Conservation (phyloP, 129 eudicot genomes). For the Lactuca sativa region DNA sequence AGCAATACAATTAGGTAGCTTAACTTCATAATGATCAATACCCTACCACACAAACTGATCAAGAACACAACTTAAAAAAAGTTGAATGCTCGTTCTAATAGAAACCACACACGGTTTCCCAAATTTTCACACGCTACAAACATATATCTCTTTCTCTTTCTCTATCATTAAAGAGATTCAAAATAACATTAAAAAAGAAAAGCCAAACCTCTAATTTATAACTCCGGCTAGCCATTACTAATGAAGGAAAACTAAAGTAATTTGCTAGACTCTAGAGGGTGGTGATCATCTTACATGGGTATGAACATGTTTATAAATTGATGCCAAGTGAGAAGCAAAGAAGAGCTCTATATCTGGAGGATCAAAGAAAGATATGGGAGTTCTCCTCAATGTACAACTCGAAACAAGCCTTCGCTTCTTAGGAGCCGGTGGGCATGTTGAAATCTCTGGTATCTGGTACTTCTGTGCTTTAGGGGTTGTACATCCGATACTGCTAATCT, state of each 20-base stretch:
- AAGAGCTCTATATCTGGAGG: constrained; percentile 77
- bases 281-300: constrained; percentile 43
- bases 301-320: constrained; percentile 40
- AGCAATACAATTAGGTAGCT: constrained; percentile 36
- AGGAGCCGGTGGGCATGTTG: constrained; percentile 88
- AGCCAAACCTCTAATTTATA: constrained; percentile 28
- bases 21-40: constrained; percentile 30
- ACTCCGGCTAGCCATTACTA: constrained; percentile 12
- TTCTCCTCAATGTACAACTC: constrained; percentile 44
- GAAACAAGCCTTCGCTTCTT: constrained; percentile 47
- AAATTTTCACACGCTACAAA: constrained; percentile 34
- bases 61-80: constrained; percentile 22
- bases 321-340: constrained; percentile 53
- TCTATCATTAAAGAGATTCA: constrained; percentile 30
- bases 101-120: constrained; percentile 25
- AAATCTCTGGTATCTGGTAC: constrained; percentile 61
- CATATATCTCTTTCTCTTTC: constrained; percentile 19
- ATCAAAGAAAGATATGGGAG: constrained; percentile 57
- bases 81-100: constrained; percentile 26
- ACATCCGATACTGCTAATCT: constrained; percentile 41
- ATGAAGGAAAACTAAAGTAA: constrained; percentile 6
- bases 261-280: constrained; percentile 16
- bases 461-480: constrained; percentile 80
- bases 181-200: constrained; percentile 19
- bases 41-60: constrained; percentile 37